Evolutionary conservation across 306 rosid genomes (phyloP).

Genomic region (Carpinus viminea): DNA sequence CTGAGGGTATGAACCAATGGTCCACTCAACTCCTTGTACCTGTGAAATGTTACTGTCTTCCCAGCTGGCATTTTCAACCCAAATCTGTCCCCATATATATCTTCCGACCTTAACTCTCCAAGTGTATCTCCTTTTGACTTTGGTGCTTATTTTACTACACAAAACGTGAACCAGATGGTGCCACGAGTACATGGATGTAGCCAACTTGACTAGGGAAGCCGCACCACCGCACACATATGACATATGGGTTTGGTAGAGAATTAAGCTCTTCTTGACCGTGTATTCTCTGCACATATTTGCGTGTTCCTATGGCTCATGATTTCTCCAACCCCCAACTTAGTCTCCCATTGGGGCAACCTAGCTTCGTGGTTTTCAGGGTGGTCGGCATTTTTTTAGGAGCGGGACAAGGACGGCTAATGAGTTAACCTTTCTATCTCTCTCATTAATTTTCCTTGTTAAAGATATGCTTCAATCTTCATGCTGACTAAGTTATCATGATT

Average conservation of each 20-base stretch:
- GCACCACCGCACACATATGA: not conserved
- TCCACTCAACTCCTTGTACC: too few species aligned
- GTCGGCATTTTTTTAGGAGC: conserved; percentile 8
- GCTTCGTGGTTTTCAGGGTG: conserved; percentile 1
- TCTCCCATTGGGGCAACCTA: not conserved
- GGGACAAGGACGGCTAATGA: not conserved
- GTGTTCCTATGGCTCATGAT: conserved; percentile 15
- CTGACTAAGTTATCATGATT: not conserved
- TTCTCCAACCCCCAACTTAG: not conserved
- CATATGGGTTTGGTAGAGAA: conserved; percentile 17
- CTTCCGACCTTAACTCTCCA: conserved; percentile 27
- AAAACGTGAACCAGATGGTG: conserved; percentile 19
- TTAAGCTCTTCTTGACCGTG: conserved; percentile 18
- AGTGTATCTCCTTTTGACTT: not conserved
- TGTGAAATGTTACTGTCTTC: too few species aligned
- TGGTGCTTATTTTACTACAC: not conserved
- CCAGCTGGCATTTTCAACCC: not conserved
- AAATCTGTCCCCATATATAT: not conserved
- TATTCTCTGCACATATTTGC: not conserved
- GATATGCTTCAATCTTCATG: not conserved
- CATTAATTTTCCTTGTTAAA: not conserved
- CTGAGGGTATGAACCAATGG: too few species aligned
- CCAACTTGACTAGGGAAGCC: conserved; percentile 1
- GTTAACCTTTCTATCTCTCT: not conserved
- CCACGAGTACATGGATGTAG: conserved; percentile 23